Conservation (phyloP, 805 yeast species). For the Tetrapisispora nanseiensis region DNA sequence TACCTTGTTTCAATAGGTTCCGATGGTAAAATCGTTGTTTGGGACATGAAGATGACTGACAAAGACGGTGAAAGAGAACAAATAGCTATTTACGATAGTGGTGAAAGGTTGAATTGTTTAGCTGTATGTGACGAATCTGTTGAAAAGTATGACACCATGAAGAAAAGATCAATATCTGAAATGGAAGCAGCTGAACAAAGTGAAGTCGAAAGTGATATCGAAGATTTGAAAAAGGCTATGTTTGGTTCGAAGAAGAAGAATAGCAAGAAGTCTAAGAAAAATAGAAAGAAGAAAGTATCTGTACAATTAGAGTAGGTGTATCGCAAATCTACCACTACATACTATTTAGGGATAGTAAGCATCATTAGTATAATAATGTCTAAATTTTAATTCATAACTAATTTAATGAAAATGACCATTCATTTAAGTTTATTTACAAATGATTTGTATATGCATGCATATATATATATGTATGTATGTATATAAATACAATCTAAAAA, state of each 20-base stretch:
- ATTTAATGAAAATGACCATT: too few species aligned
- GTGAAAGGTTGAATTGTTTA: constrained; percentile 85
- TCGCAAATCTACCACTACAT: too few species aligned
- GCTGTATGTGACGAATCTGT: constrained; percentile 65
- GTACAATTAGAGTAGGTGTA: constrained; percentile 43
- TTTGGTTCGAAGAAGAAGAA: constrained; percentile 36
- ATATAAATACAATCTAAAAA: too few species aligned
- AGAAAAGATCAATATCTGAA: constrained; percentile 44
- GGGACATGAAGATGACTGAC: constrained; percentile 46
- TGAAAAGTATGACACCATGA: constrained; percentile 65
- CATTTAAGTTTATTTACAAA: too few species aligned
- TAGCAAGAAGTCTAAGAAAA: constrained; percentile 34
- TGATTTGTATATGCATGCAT: too few species aligned
- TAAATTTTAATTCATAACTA: too few species aligned
- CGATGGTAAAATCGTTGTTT: constrained; percentile 86
- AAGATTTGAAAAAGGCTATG: constrained; percentile 50
- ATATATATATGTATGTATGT: too few species aligned
- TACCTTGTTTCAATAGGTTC: constrained; percentile 77
- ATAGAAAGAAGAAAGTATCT: constrained; percentile 38
- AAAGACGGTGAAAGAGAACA: constrained; percentile 44
- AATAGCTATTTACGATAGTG: constrained; percentile 81
- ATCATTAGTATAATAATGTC: not conserved
- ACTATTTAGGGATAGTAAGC: constrained; percentile 16
- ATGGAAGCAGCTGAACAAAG: constrained; percentile 53
- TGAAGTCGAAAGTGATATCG: constrained; percentile 70